phyloP scores from a whole-genome alignment of 257 asterid genomes.

The Jacaranda copaia region DNA sequence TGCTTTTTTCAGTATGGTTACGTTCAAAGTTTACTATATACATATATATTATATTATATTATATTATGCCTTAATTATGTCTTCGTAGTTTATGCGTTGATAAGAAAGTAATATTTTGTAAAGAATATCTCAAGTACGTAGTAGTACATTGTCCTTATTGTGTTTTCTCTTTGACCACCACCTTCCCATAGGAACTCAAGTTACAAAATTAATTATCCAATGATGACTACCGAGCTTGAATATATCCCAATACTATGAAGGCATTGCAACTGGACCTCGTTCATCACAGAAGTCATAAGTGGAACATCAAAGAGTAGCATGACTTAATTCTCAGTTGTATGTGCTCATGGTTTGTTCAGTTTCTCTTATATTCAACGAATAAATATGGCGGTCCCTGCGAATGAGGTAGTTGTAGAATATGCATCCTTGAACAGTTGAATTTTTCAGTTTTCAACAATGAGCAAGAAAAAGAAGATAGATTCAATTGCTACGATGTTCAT shows the following conservation, averaged over 20 bases:
- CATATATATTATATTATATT: too few species aligned
- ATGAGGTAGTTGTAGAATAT: not conserved
- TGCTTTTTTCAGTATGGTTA: not conserved
- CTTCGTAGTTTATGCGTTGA: slow-evolving; percentile 2
- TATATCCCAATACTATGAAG: slow-evolving; percentile 77
- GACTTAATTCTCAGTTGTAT: slow-evolving; percentile 1
- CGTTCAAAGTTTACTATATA: slow-evolving; percentile 9
- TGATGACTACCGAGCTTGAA: slow-evolving; percentile 84
- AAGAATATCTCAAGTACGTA: not conserved
- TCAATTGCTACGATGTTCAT: too few species aligned
- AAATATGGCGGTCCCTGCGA: not conserved
- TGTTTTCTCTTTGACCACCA: not conserved
- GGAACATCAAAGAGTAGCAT: slow-evolving; percentile 72
- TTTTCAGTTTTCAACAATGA: not conserved
- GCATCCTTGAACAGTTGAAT: not conserved
- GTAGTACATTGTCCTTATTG: not conserved
- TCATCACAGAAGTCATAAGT: slow-evolving; percentile 80
- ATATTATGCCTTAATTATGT: not conserved
- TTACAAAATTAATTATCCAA: slow-evolving; percentile 62
- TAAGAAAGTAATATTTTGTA: not conserved
- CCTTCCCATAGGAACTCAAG: slow-evolving; percentile 55
- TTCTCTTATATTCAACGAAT: not conserved
- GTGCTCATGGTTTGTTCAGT: not conserved
- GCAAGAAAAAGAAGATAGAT: not conserved
- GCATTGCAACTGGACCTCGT: slow-evolving; percentile 80